phyloP scores from a whole-genome alignment of 2,329 filamentous ascomycete genomes.

The Graphiopsis chlorocephala region DNA sequence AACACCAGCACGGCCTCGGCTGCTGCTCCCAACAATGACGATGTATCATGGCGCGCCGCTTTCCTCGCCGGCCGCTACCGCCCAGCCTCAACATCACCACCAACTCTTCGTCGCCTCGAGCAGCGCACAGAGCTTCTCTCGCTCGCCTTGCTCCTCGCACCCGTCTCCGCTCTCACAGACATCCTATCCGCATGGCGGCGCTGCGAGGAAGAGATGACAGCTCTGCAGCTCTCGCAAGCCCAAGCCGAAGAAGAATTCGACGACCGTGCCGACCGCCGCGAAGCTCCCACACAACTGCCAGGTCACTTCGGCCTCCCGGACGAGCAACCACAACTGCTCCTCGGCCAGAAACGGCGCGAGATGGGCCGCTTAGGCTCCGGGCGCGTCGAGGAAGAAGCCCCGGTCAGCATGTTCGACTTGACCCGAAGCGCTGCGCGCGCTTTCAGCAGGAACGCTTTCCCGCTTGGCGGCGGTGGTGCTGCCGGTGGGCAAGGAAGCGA shows the following conservation, averaged over 20 bases:
- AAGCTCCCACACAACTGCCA: conserved; percentile 35
- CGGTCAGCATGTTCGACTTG: conserved; percentile 54
- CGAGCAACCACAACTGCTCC: conserved; percentile 33
- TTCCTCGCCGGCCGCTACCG: conserved; percentile 74
- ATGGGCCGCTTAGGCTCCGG: conserved; percentile 28
- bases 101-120: conserved; percentile 67
- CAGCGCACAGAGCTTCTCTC: conserved; percentile 79
- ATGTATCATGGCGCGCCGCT: conserved; percentile 76
- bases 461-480: conserved; percentile 7
- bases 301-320: conserved; percentile 43
- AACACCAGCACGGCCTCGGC: conserved; percentile 25
- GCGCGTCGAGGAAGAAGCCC: conserved; percentile 46
- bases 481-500: conserved; percentile 21
- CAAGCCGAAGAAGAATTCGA: conserved; percentile 70
- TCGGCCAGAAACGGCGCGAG: conserved; percentile 42
- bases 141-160: conserved; percentile 71
- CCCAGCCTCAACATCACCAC: conserved; percentile 46
- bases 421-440: conserved; percentile 50
- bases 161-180: conserved; percentile 66
- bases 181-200: conserved; percentile 72
- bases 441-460: conserved; percentile 31
- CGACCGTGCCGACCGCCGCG: conserved; percentile 56
- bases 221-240: conserved; percentile 63
- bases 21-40: conserved; percentile 46
- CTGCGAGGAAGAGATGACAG: conserved; percentile 74